Evolutionary conservation across 163 green algal species (phyloP).

Genomic region (Trebouxia gelatinosa): DNA sequence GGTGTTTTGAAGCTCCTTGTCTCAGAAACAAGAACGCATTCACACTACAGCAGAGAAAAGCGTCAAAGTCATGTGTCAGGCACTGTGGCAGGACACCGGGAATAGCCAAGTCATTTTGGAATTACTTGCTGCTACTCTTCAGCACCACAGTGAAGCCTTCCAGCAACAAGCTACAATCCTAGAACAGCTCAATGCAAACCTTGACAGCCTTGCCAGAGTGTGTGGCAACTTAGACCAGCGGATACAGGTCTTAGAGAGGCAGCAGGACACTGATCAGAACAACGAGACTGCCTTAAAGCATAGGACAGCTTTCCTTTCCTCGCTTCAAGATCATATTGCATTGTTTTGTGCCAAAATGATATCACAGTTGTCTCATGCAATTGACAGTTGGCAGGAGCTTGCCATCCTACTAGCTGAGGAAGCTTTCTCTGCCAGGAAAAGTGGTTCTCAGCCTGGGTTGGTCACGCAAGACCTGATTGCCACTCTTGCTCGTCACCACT

Average conservation of each 20-base stretch:
- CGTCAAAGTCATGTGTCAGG: too few relatives aligned
- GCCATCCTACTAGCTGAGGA: not conserved
- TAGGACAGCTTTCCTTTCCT: not conserved
- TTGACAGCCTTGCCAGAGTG: conserved; percentile 8
- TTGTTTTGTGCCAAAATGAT: not conserved
- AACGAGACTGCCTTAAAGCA: not conserved
- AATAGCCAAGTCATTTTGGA: too few relatives aligned
- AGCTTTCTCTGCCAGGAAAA: not conserved
- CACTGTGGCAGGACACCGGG: too few relatives aligned
- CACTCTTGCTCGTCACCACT: not conserved
- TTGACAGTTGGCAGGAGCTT: conserved; percentile 6
- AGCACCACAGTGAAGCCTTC: too few relatives aligned
- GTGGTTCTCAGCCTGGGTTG: not conserved
- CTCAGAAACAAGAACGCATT: too few relatives aligned
- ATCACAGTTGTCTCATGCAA: not conserved
- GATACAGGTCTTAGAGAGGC: not conserved
- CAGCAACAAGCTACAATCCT: too few relatives aligned
- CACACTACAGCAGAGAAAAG: too few relatives aligned
- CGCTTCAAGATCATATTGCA: conserved; percentile 7
- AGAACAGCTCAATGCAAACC: too few relatives aligned
- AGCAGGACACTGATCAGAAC: not conserved
- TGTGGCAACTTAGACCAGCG: not conserved
- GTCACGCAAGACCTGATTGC: conserved; percentile 1
- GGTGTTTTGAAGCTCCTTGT: too few relatives aligned
- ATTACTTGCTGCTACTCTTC: too few relatives aligned